A percentile compares a stretch with the other conserved stretches of the same genome.
Evolutionary conservation across 1,139 yeast genomes (phyloP).

Genomic region (Debaryomyces sp.): DNA sequence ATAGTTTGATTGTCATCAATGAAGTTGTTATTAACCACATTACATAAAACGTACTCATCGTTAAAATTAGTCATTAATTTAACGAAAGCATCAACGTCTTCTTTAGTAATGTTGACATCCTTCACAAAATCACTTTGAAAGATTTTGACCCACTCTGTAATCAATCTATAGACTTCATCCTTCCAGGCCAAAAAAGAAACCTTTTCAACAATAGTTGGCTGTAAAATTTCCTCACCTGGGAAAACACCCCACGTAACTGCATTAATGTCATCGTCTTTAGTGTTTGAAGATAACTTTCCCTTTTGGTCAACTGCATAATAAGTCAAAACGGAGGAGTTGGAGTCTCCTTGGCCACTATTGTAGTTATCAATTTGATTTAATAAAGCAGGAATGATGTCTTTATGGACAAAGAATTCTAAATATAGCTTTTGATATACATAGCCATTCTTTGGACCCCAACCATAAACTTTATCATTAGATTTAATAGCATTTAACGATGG

Average conservation of each 20-base stretch:
- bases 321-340: conserved; percentile 53
- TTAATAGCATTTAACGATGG: conserved; percentile 85
- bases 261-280: conserved; percentile 76
- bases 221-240: conserved; percentile 89
- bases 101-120: conserved; percentile 39
- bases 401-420: conserved; percentile 79
- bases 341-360: conserved; percentile 42
- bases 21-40: conserved; percentile 90
- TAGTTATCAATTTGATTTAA: conserved; percentile 39
- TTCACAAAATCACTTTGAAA: conserved; percentile 43
- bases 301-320: conserved; percentile 75
- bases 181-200: conserved; percentile 94
- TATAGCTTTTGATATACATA: conserved; percentile 93
- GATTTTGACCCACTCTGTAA: conserved; percentile 77
- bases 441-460: conserved; percentile 97
- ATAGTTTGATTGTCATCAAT: conserved; percentile 51
- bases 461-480: conserved; percentile 72
- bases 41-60: conserved; percentile 72
- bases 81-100: conserved; percentile 27
- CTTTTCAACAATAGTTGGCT: conserved; percentile 92
- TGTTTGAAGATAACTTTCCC: conserved; percentile 65
- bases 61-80: conserved; percentile 53
- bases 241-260: conserved; percentile 99
- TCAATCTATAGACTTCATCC: conserved; percentile 86
- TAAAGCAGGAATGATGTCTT: conserved; percentile 45